Percentiles rank a stretch among this genome's conserved stretches.
Evolutionary conservation across 2,329 filamentous ascomycete species (phyloP).

Genomic region (Xylaria sp.): DNA sequence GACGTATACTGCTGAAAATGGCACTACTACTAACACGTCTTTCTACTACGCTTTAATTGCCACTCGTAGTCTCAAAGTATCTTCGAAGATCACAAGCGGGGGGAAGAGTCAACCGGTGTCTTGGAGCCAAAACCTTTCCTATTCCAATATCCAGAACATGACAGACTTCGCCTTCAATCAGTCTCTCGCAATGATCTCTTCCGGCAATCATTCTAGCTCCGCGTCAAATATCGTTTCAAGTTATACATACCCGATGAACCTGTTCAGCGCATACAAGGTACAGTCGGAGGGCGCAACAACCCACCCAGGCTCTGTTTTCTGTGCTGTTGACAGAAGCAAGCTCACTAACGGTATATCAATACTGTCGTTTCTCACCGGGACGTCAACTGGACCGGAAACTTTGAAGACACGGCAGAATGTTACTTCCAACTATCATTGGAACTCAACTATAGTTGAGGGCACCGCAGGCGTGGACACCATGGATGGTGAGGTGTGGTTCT

Average conservation of each 20-base stretch:
- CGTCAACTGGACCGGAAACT: slow-evolving; percentile 27
- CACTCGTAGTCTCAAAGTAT: slow-evolving; percentile 35
- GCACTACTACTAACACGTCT: slow-evolving; percentile 38
- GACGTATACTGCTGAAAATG: slow-evolving; percentile 29
- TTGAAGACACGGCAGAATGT: slow-evolving; percentile 40
- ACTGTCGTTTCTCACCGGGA: slow-evolving; percentile 34
- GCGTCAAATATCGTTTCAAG: slow-evolving; percentile 30
- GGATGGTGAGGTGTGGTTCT: slow-evolving; percentile 39
- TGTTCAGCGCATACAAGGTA: slow-evolving; percentile 42
- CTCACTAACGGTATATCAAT: slow-evolving; percentile 33
- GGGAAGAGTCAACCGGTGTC: slow-evolving; percentile 26
- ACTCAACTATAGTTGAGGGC: slow-evolving; percentile 41
- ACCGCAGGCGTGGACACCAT: slow-evolving; percentile 37
- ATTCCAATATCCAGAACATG: slow-evolving; percentile 43
- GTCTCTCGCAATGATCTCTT: slow-evolving; percentile 38
- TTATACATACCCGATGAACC: slow-evolving; percentile 41
- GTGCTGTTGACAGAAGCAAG: slow-evolving; percentile 40
- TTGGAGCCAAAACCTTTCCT: slow-evolving; percentile 40
- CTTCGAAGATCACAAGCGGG: slow-evolving; percentile 36
- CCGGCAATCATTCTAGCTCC: slow-evolving; percentile 36
- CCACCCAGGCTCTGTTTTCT: slow-evolving; percentile 41
- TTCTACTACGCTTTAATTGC: slow-evolving; percentile 39
- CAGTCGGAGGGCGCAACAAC: slow-evolving; percentile 34
- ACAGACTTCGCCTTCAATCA: slow-evolving; percentile 40
- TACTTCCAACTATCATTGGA: slow-evolving; percentile 42